Evolutionary conservation across 2,329 filamentous ascomycete genomes (phyloP), one percentile per base, ranked within the genome.

Genomic region (Alternaria novae-zelandiae): DNA sequence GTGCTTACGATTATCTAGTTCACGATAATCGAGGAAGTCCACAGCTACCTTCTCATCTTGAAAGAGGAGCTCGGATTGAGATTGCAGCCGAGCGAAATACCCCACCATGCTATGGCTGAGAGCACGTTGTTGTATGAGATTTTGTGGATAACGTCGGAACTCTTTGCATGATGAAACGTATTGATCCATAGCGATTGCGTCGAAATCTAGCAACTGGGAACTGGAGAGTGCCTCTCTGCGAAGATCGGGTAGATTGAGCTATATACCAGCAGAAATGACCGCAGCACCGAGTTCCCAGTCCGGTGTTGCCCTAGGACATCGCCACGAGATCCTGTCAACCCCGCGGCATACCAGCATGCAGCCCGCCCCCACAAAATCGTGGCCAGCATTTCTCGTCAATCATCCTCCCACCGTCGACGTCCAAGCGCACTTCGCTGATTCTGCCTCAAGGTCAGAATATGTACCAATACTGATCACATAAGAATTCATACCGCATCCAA

Each of bases 321-420:
- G 51, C 11, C 55, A 69, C 64, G 21, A 47, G 5, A 10, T 47
- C 45, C 45, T 47, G 21, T n/a, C 23, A 47, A 23, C 45, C 45
- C 45, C 23, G 21, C 45, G 13, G 13, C 23, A 23, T 8, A 47
- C 23, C 2, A 30, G 1, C 32, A n/a, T 36, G 32, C 32, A 36
- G 32, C 32, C 32, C 13, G 32, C 32, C 32, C 32, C 32, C 32
- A 36, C 32, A n/a, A 36, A 13, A 36, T 36, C 13, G 7, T 3
- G 15, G 13, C 32, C 32, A 36, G 3, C 32, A 36, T 9, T 5
- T 4, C 4, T 36, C 1, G 3, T 36, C 32, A 36, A 9, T 36
- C 32, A 9, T 36, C 32, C 15, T 36, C 32, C 32, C 32, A 36
- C 2, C 32, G 3, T 4, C 32, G 32, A 9, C 32, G 6, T 7